Evolutionary conservation across 768 basidiomycete species (phyloP), one percentile per base, ranked within the genome.

Genomic region (Candolleomyces eurysporus): DNA sequence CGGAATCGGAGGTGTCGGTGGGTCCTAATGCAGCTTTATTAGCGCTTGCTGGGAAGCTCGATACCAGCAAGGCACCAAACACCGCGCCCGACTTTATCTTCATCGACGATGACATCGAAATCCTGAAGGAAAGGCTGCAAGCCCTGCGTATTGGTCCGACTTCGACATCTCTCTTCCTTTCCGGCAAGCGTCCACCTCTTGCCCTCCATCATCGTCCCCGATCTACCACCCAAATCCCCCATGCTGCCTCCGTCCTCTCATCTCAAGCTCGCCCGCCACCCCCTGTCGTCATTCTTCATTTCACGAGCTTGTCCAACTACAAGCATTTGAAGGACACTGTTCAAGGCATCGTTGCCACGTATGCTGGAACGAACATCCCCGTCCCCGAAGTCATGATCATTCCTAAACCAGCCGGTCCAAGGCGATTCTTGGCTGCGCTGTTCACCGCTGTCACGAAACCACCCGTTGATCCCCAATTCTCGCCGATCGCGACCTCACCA

Each of bases 401-500:
- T 43, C 96, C 96, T 21, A 99, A 98, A 75, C 96, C 96, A 10
- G 96, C 92, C 17, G 96, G 97, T 5, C 97, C 97, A 7, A 86
- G 96, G 43, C 87, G 96, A 9, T 89, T 98, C 66, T 78, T 99
- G 65, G 96, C 95, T 21, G 91, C 95, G 26, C 78, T 99, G 17
- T 91, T 96, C 71, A 98, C 93, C 4, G 95, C 95, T 1, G 82
- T 92, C 53, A 90, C 85, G 9, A 91, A 88, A 65, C 96, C 97
- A 0, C 70, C 85, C 11, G 86, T 99, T 32, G 96, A 99, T 70
- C 92, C 96, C 0, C 91, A 89, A 72, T 97, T 98, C 69, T 75
- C 84, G 0, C 96, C 97, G n/a, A 98, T 94, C 63, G 96, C 96
- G 0, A 98, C 94, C 0, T 90, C 91, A 0, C 96, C 97, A 0